These are phyloP conservation scores for Tephrocybe sp. DNA, from an alignment of 768 basidiomycete genomes.

Conservation along the genomic window DNA sequence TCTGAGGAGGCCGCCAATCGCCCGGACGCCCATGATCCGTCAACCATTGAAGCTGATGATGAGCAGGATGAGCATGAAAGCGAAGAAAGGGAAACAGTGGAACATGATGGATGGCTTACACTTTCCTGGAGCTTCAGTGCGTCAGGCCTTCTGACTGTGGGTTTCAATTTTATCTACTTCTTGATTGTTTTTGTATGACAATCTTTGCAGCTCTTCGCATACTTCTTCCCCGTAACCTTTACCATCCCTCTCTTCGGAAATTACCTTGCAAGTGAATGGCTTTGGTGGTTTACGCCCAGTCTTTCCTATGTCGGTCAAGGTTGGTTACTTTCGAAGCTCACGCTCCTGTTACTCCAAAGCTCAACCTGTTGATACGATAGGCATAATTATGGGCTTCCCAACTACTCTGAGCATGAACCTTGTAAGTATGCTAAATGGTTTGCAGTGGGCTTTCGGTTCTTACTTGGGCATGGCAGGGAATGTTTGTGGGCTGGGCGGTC, in stretches of 20 bases:
- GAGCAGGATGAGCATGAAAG: conserved; percentile 32
- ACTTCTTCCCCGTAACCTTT: conserved; percentile 89
- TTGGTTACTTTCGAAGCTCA: conserved; percentile 22
- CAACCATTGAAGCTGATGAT: conserved; percentile 20
- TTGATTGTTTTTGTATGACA: conserved; percentile 7
- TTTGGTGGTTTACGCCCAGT: conserved; percentile 93
- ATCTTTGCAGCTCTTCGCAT: conserved; percentile 65
- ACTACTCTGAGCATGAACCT: conserved; percentile 93
- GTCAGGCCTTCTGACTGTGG: conserved; percentile 76
- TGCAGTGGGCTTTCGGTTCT: conserved; percentile 3
- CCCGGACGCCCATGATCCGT: conserved; percentile 10
- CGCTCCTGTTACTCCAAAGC: conserved; percentile 3
- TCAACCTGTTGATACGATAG: conserved; percentile 30
- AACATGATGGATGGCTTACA: conserved; percentile 74
- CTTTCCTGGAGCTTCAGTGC: conserved; percentile 77
- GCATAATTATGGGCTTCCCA: conserved; percentile 97
- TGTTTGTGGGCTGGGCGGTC: conserved; percentile 95
- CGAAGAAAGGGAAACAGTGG: conserved; percentile 48
- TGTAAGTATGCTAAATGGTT: conserved; percentile 37
- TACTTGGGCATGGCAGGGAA: conserved; percentile 57
- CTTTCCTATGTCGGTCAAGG: conserved; percentile 94
- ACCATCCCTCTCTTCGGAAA: conserved; percentile 84
- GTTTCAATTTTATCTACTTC: conserved; percentile 22
- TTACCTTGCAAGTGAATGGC: conserved; percentile 83
- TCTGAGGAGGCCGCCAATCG: conserved; percentile 31